Conservation (phyloP, 2,329 filamentous ascomycete genomes). For the Aureobasidium sp. region DNA sequence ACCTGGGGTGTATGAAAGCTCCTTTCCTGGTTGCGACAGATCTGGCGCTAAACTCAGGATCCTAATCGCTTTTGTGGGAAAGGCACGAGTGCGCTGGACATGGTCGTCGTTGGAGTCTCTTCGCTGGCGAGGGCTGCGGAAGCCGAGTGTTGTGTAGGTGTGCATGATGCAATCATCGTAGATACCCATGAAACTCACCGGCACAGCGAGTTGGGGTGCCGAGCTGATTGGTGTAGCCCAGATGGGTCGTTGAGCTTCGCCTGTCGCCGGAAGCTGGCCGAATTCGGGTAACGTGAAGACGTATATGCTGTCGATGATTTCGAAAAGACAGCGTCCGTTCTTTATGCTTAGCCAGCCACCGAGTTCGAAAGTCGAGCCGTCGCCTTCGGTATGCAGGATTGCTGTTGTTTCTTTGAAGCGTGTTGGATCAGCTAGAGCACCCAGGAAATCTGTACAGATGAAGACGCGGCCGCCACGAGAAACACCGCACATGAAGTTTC, state of each 20-base stretch:
- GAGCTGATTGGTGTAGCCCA: slow-evolving; percentile 32
- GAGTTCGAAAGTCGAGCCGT: slow-evolving; percentile 37
- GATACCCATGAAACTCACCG: slow-evolving; percentile 42
- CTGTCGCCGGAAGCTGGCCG: slow-evolving; percentile 18
- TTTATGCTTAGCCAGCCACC: slow-evolving; percentile 42
- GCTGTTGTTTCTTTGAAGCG: slow-evolving; percentile 26
- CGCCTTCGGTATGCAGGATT: slow-evolving; percentile 38
- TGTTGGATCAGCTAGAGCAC: slow-evolving; percentile 27
- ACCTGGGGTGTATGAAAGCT: neutral
- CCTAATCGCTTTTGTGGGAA: slow-evolving; percentile 37
- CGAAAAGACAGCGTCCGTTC: slow-evolving; percentile 38
- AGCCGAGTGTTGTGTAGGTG: slow-evolving; percentile 31
- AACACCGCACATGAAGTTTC: slow-evolving; percentile 38
- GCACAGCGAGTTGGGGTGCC: slow-evolving; percentile 34
- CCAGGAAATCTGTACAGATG: slow-evolving; percentile 39
- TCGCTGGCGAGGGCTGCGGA: neutral
- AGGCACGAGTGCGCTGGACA: slow-evolving; percentile 25
- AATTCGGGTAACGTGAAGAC: slow-evolving; percentile 35
- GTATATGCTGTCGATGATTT: slow-evolving; percentile 39
- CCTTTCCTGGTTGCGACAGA: slow-evolving; percentile 3
- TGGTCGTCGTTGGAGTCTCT: neutral
- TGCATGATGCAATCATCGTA: slow-evolving; percentile 44
- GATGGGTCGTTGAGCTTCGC: slow-evolving; percentile 16
- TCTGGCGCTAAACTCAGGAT: slow-evolving; percentile 33
- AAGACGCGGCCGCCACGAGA: slow-evolving; percentile 39